Conservation (phyloP, 768 basidiomycete genomes). For the Mycena amicta region DNA sequence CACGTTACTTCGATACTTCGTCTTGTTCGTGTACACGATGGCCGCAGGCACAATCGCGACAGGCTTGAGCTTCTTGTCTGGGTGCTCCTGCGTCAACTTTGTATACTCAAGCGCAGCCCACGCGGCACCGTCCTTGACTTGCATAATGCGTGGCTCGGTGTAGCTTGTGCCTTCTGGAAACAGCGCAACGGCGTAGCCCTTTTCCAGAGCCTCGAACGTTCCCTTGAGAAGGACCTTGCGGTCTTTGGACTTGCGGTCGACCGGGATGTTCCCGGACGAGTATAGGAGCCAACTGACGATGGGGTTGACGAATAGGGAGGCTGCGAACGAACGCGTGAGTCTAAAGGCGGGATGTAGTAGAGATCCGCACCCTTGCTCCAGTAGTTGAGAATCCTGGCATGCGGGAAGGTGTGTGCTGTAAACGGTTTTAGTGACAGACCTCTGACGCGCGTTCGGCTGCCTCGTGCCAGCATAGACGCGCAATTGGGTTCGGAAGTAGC, state of each 20-base stretch:
- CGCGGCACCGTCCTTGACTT: conserved; percentile 90
- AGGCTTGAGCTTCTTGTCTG: conserved; percentile 44
- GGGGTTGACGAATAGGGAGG: conserved; percentile 81
- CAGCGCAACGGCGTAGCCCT: conserved; percentile 84
- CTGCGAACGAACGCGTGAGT: conserved; percentile 35
- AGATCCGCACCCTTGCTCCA: conserved; percentile 85
- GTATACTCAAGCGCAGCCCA: conserved; percentile 95
- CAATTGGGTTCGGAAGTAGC: too few relatives aligned
- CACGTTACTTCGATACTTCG: conserved; percentile 90
- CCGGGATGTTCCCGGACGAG: conserved; percentile 96
- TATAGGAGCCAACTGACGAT: conserved; percentile 71
- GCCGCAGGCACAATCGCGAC: conserved; percentile 79
- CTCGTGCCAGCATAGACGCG: neutral
- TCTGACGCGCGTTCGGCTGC: neutral
- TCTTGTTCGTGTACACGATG: conserved; percentile 95
- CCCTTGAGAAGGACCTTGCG: conserved; percentile 85
- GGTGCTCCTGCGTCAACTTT: conserved; percentile 69
- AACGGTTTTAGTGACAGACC: conserved; percentile 8
- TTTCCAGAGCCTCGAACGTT: conserved; percentile 82
- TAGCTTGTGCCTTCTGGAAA: conserved; percentile 96
- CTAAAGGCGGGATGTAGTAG: neutral
- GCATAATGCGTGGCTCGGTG: conserved; percentile 91
- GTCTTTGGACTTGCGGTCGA: conserved; percentile 93
- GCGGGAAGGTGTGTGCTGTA: conserved; percentile 80
- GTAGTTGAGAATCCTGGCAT: conserved; percentile 80